Evolutionary conservation across 139 green algal species (phyloP), one percentile per base, ranked within the genome.

Genomic region (Dunaliella primolecta): DNA sequence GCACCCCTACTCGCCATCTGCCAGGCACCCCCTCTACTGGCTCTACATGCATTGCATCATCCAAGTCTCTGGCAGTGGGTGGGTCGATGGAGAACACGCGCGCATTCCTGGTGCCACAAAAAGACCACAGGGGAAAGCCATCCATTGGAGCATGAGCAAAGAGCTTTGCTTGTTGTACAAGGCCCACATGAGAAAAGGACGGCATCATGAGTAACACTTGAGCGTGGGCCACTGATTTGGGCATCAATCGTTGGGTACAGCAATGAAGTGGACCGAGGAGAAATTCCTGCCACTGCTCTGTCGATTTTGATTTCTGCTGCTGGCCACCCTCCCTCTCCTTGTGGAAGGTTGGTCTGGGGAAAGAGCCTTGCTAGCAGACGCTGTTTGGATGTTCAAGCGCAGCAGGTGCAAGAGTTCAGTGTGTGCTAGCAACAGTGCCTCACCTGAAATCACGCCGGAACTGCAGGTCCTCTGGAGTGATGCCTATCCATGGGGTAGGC

Each of bases 51-150:
- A 98, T 90, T 0, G 95, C 95, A 78, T 98, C 95, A 79, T 98
- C 95, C 70, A 98, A 89, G 81, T 98, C 95, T 2, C 90, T 82
- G 1, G 94, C 95, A 23, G 93, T 96, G 78, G 89, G 89, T 0
- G 95, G 95, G 89, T 98, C 95, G 77, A 98, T 97, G 84, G 85
- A 93, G 89, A 97, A 97, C 29, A 97, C 85, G 83, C 94, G 87
- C 33, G 37, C 23, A n/a, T 30, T 81, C 78, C 88, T 91, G 83
- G 1, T 27, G 2, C 56, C 1, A 33, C n/a, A 27, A 36, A 29
- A 84, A 7, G 37, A 36, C 23, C 15, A 78, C 29, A 57, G 30
- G 1, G 78, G 24, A 3, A 72, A 71, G 25, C 30, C 23, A 11
- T 79, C 11, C 36, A 32, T 72, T 33, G 70, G 78, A 36, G 36